Base-by-base conservation (phyloP, 306 rosid genomes). In the Ceratonia siliqua region DNA sequence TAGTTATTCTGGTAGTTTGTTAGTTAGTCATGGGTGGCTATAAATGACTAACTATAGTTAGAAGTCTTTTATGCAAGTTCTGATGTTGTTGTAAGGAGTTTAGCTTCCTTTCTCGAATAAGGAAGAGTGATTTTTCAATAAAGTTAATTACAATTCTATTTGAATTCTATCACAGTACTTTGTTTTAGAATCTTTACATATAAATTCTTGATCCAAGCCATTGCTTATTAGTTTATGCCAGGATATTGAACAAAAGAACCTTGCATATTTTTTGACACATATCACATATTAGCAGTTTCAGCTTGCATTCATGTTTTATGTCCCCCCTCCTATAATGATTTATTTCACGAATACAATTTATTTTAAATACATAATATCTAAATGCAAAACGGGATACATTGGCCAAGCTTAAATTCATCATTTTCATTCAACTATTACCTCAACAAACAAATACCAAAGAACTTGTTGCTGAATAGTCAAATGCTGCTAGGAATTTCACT, bases 301-400 rank as follows among this genome's bases (percentile, higher is more conserved):
- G 73, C 12, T 42, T 20, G 25, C 67, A 75, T 6, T 25, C 55
- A 24, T 52, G 10, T 21, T 50, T 62, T 17, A 50, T 50, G 42
- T n/a, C 63, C 8, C 22, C 18, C 46, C 65, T 39, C 41, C 38
- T 11, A 50, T 50, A 50, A 75, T 17, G 38, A 15, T 22, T 24
- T 52, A 20, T 18, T 65, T 65, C 42, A 30, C 55, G 38, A 75
- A n/a, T n/a, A n/a, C n/a, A n/a, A n/a, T n/a, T n/a, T n/a, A n/a
- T n/a, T n/a, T 28, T 54, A 8, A 13, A 66, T 15, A 41, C 66
- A 24, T 48, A 59, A 17, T 25, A 39, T 58, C 76, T 61, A n/a
- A 15, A 33, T 43, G 48, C 30, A 21, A 56, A 58, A 77, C 53
- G 4, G 12, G 38, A 35, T 22, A 48, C 5, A 20, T 38, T 22